Conservation (phyloP, 2,329 filamentous ascomycete genomes). For the Periconia sp. region DNA sequence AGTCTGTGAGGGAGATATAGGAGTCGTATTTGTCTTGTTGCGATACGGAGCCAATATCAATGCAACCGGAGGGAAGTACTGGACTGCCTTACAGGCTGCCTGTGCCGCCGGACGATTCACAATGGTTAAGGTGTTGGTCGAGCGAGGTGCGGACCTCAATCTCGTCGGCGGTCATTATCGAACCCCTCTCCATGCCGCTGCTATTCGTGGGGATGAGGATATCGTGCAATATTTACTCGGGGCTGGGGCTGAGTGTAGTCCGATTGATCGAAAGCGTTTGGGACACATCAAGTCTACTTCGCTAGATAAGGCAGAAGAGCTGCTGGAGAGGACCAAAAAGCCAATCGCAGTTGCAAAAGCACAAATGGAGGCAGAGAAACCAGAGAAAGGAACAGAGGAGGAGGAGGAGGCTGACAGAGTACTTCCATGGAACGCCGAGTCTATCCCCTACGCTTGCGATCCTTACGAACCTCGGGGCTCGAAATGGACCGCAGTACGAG, state of each 20-base stretch:
- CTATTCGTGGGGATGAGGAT: not conserved
- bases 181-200: not conserved
- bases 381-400: not conserved
- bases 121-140: not conserved
- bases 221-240: not conserved
- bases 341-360: no score
- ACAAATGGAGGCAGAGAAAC: no score
- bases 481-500: not conserved
- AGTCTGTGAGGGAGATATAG: not conserved
- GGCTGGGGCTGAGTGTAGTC: not conserved
- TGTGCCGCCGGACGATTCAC: not conserved
- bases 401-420: not conserved
- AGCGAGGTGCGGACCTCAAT: not conserved
- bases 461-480: not conserved
- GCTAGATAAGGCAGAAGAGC: not conserved
- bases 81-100: not conserved
- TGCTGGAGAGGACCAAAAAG: not conserved
- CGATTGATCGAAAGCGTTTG: not conserved
- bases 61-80: not conserved
- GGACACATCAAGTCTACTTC: not conserved
- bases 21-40: not conserved
- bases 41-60: not conserved
- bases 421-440: not conserved
- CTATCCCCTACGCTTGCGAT: not conserved
- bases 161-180: not conserved